Evolutionary conservation across 2,329 filamentous ascomycete species (phyloP), one percentile per base, ranked within the genome.

Genomic region (Alternaria alternata): DNA sequence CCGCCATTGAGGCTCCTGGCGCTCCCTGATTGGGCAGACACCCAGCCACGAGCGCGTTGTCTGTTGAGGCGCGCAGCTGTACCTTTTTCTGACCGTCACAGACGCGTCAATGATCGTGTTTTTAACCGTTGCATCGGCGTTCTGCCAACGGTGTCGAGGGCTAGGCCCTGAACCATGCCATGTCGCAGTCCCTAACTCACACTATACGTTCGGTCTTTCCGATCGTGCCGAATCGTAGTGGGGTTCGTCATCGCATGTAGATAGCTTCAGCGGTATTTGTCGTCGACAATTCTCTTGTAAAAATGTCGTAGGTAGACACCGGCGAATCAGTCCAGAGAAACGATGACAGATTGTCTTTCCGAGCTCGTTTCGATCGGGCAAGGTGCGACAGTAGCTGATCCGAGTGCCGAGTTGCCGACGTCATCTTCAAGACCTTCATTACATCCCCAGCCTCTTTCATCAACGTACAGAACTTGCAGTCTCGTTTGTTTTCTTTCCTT

Each of bases 101-200:
- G 41, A 60, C 57, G 57, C 57, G 53, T 60, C 57, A 60, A 57
- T 52, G 57, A 60, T 60, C 46, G 53, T 34, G 24, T 32, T 34
- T 60, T 48, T 47, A 28, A 28, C 53, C 57, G 41, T 57, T 36
- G 24, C 57, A 57, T 60, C 57, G 46, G 32, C 5, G 7, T 57
- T 57, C 48, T 47, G 57, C 53, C 20, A 30, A 51, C 32, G 47
- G 47, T 38, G 4, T 34, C 28, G 34, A 57, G n/a, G 41, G 39
- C 26, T 36, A 51, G 47, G 52, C 36, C 39, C 20, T 12, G 41
- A 47, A 52, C 46, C 47, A 36, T 36, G 5, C 46, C 26, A 39
- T 48, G 20, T 46, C 41, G 32, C 47, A 12, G 46, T 44, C 18
- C 26, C 53, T 47, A 51, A 22, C 11, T 51, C 32, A 30, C 39